Conservation (phyloP, 139 green algal genomes). For the Chlamydomonas schloesseri region DNA sequence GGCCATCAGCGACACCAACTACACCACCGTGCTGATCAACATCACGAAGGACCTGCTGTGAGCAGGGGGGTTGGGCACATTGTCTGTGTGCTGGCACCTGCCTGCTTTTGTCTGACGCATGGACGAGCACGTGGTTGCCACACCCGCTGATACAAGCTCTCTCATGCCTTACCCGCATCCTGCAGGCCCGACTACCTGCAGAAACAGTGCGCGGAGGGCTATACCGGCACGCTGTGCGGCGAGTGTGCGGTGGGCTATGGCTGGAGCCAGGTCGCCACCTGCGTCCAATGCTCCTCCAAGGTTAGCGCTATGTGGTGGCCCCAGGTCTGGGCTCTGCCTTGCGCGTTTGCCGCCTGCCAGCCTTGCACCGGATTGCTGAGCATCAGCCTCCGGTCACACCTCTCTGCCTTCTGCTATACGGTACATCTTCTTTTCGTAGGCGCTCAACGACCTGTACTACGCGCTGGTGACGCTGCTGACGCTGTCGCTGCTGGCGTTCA, state of each 20-base stretch:
- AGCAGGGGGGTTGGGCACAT: background rate
- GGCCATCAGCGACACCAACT: background rate
- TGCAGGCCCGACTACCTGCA: slow-evolving; percentile 16
- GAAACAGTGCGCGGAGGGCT: slow-evolving; percentile 1
- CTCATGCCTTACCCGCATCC: too few species aligned
- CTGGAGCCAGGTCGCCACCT: slow-evolving; percentile 4
- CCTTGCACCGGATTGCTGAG: too few species aligned
- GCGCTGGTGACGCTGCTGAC: slow-evolving; percentile 14
- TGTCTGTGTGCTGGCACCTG: background rate
- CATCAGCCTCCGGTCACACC: too few species aligned
- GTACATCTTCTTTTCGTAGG: too few species aligned
- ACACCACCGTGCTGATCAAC: background rate
- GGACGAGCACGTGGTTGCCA: too few species aligned
- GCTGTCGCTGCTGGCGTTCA: background rate
- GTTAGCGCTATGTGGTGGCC: too few species aligned
- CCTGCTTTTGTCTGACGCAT: background rate
- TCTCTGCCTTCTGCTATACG: too few species aligned
- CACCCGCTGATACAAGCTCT: too few species aligned
- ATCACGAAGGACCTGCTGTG: background rate
- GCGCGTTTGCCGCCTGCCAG: too few species aligned
- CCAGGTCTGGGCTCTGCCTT: too few species aligned
- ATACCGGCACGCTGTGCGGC: slow-evolving; percentile 12
- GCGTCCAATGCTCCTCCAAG: background rate
- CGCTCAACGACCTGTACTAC: slow-evolving; percentile 18
- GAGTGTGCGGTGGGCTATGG: background rate